Base-by-base conservation (phyloP, 371 early-diverging fungal species). In the Enteropsectra breve region DNA sequence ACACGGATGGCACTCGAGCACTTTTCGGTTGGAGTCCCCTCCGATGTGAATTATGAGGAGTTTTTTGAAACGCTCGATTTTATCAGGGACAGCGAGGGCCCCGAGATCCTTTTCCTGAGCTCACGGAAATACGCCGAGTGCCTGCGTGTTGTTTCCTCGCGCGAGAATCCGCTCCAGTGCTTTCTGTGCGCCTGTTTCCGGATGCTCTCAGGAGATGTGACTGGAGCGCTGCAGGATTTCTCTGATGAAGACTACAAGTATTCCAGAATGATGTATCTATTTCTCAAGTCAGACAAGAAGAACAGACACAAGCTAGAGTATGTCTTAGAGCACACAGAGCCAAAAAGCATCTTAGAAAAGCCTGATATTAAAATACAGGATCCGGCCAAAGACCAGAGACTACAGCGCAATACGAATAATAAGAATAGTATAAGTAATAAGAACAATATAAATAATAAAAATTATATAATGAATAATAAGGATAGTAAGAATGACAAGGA, bases 1-100 rank as follows among this genome's bases (percentile, higher is more conserved):
- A n/a, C 8, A 43, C 11, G 23, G 29, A n/a, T 8, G 8, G 57
- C 57, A 6, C 11, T n/a, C n/a, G 46, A 6, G 11, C 23, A 46
- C 34, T 6, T n/a, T 11, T 40, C 38, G 11, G 46, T 6, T 6
- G 57, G 57, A 26, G 6, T 11, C 8, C 45, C 34, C 57, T 57
- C 57, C 8, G 6, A 6, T 6, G 23, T 43, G 13, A 43, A 46
- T 28, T 43, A 13, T 43, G 46, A 13, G 6, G 46, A 57, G 13
- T 32, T 32, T 11, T 57, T 57, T 43, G 36, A 32, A 8, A 43
- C 36, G 8, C 57, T 57, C 6, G n/a, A 40, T 21, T 57, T 57
- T 43, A 11, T 57, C 8, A 28, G n/a, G 18, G 57, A 57, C 8
- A 11, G 8, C 11, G 11, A 32, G 8, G 57, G 38, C 26, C 57